phyloP scores from a whole-genome alignment of 1,284 basidiomycete genomes.

The Trichosporon inkin region DNA sequence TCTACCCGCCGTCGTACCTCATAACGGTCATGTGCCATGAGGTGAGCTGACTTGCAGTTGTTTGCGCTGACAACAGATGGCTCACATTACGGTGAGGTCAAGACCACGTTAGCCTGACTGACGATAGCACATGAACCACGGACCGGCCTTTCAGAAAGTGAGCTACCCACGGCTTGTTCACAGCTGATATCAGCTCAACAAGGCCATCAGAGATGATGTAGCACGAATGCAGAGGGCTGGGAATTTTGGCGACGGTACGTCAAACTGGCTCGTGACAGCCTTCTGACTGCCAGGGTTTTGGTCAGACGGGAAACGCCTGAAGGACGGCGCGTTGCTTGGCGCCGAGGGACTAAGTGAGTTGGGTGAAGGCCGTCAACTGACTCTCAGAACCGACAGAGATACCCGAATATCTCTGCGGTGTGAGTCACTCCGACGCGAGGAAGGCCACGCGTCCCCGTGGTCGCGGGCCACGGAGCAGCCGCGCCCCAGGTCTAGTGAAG shows the following conservation, averaged over 20 bases:
- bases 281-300: slow-evolving; percentile 36
- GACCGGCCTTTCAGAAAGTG: slow-evolving; percentile 46
- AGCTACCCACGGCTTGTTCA: not conserved
- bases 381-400: slow-evolving; percentile 36
- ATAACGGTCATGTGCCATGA: slow-evolving; percentile 50
- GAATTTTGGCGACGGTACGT: slow-evolving; percentile 47
- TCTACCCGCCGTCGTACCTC: slow-evolving; percentile 45
- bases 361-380: not conserved
- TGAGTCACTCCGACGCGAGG: slow-evolving; percentile 38
- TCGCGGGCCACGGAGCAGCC: slow-evolving; percentile 28
- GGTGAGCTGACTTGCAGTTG: slow-evolving; percentile 23
- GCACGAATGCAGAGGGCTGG: slow-evolving; percentile 38
- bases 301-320: slow-evolving; percentile 43
- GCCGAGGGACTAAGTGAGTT: slow-evolving; percentile 38
- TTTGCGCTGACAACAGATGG: slow-evolving; percentile 36
- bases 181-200: slow-evolving; percentile 35
- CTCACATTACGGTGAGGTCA: slow-evolving; percentile 42
- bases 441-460: slow-evolving; percentile 28
- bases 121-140: slow-evolving; percentile 50
- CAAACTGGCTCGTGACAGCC: not conserved
- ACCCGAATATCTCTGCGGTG: slow-evolving; percentile 47
- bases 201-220: slow-evolving; percentile 45
- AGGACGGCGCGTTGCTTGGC: slow-evolving; percentile 40
- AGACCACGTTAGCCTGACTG: not conserved
- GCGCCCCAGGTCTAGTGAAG: slow-evolving; percentile 34